phyloP scores from a whole-genome alignment of 805 yeast species.

The Yarrowia keelungensis region DNA sequence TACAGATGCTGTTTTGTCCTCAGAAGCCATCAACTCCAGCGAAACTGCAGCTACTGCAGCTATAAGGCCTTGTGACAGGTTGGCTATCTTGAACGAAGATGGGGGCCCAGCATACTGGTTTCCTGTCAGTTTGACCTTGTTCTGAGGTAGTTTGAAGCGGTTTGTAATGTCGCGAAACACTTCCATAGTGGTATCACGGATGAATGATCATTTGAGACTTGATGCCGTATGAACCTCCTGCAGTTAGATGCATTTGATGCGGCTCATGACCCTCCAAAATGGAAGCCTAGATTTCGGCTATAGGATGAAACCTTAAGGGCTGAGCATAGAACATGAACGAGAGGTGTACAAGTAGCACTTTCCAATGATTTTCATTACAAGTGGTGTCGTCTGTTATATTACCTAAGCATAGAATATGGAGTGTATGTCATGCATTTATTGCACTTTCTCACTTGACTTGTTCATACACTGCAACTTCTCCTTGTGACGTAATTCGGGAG shows the following conservation, averaged over 20 bases:
- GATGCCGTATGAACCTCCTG: not conserved
- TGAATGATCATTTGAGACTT: not conserved
- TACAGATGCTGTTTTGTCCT: not conserved
- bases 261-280: not conserved
- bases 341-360: too few species aligned
- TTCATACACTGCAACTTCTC: not conserved
- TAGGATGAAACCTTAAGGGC: not conserved
- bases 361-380: too few species aligned
- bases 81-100: conserved; percentile 7
- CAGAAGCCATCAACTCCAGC: not conserved
- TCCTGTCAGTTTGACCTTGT: conserved; percentile 3
- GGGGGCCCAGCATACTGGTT: conserved; percentile 1
- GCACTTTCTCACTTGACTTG: too few species aligned
- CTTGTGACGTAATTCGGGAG: not conserved
- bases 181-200: conserved; percentile 5
- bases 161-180: not conserved
- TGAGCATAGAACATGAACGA: not conserved
- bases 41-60: conserved; percentile 19
- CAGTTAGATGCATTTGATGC: not conserved
- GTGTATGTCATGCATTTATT: too few species aligned
- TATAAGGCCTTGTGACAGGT: conserved; percentile 1
- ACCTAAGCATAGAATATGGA: not conserved
- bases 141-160: not conserved
- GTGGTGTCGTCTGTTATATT: not conserved
- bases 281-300: not conserved